phyloP scores from a whole-genome alignment of 352 stramenopile genomes.

The Globisporangium nunn region DNA sequence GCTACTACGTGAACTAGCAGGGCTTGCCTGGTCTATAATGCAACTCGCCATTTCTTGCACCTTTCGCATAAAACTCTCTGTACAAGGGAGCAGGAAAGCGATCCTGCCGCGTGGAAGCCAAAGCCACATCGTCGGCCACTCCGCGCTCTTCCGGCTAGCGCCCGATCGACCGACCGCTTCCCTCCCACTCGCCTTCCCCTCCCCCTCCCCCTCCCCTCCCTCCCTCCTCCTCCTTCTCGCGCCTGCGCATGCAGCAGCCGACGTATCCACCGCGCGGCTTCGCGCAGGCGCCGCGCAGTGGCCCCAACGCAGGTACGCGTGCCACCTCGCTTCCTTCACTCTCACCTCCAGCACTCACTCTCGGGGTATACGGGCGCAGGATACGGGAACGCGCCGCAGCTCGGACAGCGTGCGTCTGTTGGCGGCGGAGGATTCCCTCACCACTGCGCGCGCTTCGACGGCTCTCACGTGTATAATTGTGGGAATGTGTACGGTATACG shows the following conservation, averaged over 20 bases:
- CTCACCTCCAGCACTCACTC: neutral
- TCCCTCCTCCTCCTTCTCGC: neutral
- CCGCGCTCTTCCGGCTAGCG: no score
- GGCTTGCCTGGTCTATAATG: no score
- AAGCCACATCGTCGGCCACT: no score
- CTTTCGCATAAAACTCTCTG: no score
- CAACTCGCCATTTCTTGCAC: no score
- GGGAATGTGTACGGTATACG: neutral
- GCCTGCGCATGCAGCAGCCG: neutral
- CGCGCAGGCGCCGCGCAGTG: neutral
- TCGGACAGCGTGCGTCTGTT: constrained; percentile 8
- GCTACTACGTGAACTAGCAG: no score
- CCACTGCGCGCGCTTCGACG: no score
- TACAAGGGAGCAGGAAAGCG: no score
- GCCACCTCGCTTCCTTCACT: neutral
- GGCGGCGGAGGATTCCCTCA: no score
- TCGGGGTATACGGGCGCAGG: neutral
- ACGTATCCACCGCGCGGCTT: constrained; percentile 1
- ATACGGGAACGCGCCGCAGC: constrained; percentile 13
- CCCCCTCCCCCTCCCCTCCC: neutral
- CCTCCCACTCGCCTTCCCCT: neutral
- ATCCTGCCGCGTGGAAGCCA: no score
- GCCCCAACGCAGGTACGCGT: neutral
- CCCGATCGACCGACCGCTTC: no score
- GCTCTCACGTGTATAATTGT: no score